A percentile compares a stretch with the other conserved stretches of the same genome.
These are phyloP conservation scores for Neurospora sp. DNA, from an alignment of 495 filamentous ascomycete genomes.

Conservation along the genomic window DNA sequence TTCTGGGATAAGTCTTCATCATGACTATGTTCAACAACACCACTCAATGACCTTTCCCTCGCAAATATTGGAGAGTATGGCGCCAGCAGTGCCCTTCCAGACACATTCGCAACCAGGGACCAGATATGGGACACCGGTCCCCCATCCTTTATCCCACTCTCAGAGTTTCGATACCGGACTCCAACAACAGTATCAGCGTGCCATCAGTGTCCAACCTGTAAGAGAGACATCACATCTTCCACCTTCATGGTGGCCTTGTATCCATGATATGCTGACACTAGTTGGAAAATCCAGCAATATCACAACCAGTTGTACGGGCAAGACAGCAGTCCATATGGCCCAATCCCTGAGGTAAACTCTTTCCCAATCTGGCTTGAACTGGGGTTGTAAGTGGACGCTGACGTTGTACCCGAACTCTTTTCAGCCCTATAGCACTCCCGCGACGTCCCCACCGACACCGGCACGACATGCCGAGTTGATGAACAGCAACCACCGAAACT, in stretches of 20 bases:
- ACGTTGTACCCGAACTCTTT: slow-evolving; percentile 8
- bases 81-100: slow-evolving; percentile 16
- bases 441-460: slow-evolving; percentile 40
- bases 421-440: slow-evolving; percentile 40
- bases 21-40: slow-evolving; percentile 42
- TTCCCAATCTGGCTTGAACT: neutral
- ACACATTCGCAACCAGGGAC: slow-evolving; percentile 32
- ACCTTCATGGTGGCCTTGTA: neutral
- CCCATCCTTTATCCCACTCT: slow-evolving; percentile 14
- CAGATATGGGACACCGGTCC: slow-evolving; percentile 31
- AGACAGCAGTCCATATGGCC: slow-evolving; percentile 22
- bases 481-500: slow-evolving; percentile 6
- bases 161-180: slow-evolving; percentile 9
- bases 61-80: slow-evolving; percentile 3
- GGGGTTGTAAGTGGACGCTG: neutral
- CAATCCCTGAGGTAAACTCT: slow-evolving; percentile 16
- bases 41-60: slow-evolving; percentile 22
- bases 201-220: slow-evolving; percentile 13
- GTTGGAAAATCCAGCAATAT: slow-evolving; percentile 11
- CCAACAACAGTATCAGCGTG: slow-evolving; percentile 20
- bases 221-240: neutral
- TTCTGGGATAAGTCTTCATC: slow-evolving; percentile 32
- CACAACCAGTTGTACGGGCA: slow-evolving; percentile 30
- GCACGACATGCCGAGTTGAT: slow-evolving; percentile 25
- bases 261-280: slow-evolving; percentile 8